Conservation (phyloP, 805 yeast species). For the Lachancea waltii region DNA sequence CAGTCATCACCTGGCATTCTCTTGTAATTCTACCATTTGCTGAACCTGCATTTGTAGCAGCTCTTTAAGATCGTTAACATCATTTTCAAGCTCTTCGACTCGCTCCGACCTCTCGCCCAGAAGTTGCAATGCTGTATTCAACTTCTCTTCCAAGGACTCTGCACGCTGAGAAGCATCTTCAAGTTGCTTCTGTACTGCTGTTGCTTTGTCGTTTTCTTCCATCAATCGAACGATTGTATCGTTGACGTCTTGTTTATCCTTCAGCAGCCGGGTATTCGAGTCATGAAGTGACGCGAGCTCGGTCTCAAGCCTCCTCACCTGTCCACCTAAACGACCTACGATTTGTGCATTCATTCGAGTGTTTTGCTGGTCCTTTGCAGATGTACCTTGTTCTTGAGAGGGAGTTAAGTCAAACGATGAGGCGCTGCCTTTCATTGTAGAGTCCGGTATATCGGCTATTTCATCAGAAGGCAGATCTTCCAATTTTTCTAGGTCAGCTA, state of each 20-base stretch:
- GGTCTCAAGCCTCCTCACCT: slow-evolving; percentile 71
- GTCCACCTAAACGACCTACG: slow-evolving; percentile 67
- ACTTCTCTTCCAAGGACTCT: slow-evolving; percentile 36
- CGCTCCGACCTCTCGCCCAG: slow-evolving; percentile 84
- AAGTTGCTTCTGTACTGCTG: slow-evolving; percentile 13
- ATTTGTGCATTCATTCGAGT: slow-evolving; percentile 41
- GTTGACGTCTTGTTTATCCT: slow-evolving; percentile 61
- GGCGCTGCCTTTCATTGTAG: slow-evolving; percentile 9
- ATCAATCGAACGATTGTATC: slow-evolving; percentile 57
- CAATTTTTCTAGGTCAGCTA: slow-evolving; percentile 3
- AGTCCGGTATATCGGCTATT: slow-evolving; percentile 19
- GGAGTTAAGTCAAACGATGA: slow-evolving; percentile 9
- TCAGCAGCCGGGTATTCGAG: slow-evolving; percentile 46
- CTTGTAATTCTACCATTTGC: slow-evolving; percentile 68
- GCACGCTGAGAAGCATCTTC: slow-evolving; percentile 33
- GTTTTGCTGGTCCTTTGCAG: slow-evolving; percentile 1
- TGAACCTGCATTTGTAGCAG: slow-evolving; percentile 78
- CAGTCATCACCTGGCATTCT: slow-evolving; percentile 12
- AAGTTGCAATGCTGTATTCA: slow-evolving; percentile 54
- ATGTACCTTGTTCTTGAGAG: slow-evolving; percentile 5
- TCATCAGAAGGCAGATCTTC: slow-evolving; percentile 24
- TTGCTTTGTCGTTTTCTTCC: slow-evolving; percentile 41
- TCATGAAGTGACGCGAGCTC: slow-evolving; percentile 63
- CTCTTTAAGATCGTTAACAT: slow-evolving; percentile 82
- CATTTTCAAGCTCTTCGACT: slow-evolving; percentile 81